Conservation (phyloP, 1,284 basidiomycete species). For the Pyrrhoderma noxium region DNA sequence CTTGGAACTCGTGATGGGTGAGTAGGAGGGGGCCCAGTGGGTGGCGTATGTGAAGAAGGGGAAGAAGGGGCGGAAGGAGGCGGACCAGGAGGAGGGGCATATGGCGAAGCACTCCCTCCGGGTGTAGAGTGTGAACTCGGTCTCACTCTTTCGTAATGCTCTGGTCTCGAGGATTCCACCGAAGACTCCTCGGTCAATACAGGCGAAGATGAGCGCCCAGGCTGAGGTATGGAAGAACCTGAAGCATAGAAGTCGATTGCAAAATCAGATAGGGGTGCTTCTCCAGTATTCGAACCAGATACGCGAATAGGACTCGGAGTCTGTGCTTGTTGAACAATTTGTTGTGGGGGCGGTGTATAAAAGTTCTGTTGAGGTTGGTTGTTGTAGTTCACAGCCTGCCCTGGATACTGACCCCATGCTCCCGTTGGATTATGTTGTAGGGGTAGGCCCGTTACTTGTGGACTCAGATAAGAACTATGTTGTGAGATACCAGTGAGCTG, state of each 20-base stretch:
- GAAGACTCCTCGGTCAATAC: constrained; percentile 8
- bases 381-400: background rate
- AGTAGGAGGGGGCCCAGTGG: constrained; percentile 24
- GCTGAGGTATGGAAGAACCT: background rate
- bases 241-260: constrained; percentile 49
- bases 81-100: constrained; percentile 23
- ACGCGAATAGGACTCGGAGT: constrained; percentile 12
- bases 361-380: background rate
- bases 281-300: constrained; percentile 12
- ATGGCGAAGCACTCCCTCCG: constrained; percentile 1
- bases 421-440: constrained; percentile 8
- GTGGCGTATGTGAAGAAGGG: constrained; percentile 20
- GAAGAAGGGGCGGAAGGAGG: constrained; percentile 10
- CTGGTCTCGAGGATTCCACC: background rate
- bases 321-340: background rate
- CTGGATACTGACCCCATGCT: constrained; percentile 7
- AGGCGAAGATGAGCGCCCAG: constrained; percentile 5
- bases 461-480: background rate
- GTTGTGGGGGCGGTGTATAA: constrained; percentile 20
- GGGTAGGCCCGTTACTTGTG: constrained; percentile 11
- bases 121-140: background rate
- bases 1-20: constrained; percentile 22
- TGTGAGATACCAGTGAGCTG: constrained; percentile 5
- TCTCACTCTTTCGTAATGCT: constrained; percentile 7
- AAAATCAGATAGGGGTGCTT: constrained; percentile 40